phyloP scores from a whole-genome alignment of 2,329 filamentous ascomycete genomes.

The Lasiodiplodia hormozganensis region DNA sequence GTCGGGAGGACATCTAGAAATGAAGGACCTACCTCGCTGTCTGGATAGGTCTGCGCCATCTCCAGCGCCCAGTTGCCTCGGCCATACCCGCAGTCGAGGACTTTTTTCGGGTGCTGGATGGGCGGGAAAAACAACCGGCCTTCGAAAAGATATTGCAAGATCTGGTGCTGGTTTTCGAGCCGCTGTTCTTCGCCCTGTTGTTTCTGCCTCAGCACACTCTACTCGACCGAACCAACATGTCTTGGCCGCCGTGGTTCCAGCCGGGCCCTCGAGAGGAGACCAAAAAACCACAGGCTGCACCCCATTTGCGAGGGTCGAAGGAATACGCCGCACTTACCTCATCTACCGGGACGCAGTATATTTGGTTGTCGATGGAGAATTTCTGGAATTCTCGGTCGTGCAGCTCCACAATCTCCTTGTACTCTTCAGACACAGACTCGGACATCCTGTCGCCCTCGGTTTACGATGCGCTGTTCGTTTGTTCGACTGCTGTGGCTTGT shows the following conservation, averaged over 20 bases:
- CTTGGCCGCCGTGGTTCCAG: constrained; percentile 1
- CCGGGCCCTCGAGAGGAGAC: not conserved
- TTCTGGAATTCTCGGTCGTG: constrained; percentile 49
- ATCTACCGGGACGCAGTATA: constrained; percentile 50
- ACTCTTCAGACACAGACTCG: constrained; percentile 27
- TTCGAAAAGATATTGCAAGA: constrained; percentile 41
- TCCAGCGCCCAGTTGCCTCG: constrained; percentile 46
- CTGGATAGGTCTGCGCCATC: constrained; percentile 45
- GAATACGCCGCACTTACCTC: constrained; percentile 35
- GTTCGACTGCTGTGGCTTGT: constrained; percentile 11
- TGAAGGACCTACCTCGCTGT: constrained; percentile 42
- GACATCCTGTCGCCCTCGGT: constrained; percentile 28
- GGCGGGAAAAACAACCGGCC: constrained; percentile 40
- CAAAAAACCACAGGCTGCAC: not conserved
- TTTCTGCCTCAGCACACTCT: constrained; percentile 29
- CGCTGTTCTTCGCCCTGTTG: constrained; percentile 46
- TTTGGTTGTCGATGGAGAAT: constrained; percentile 44
- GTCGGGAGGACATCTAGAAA: not conserved
- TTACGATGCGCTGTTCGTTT: not conserved
- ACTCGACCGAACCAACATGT: not conserved
- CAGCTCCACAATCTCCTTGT: constrained; percentile 38
- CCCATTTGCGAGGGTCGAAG: not conserved
- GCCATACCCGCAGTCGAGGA: constrained; percentile 50
- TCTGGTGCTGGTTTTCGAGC: constrained; percentile 43
- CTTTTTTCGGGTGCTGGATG: constrained; percentile 41